Evolutionary conservation across 2,329 filamentous ascomycete species (phyloP).

Genomic region (Fusarium sp.): DNA sequence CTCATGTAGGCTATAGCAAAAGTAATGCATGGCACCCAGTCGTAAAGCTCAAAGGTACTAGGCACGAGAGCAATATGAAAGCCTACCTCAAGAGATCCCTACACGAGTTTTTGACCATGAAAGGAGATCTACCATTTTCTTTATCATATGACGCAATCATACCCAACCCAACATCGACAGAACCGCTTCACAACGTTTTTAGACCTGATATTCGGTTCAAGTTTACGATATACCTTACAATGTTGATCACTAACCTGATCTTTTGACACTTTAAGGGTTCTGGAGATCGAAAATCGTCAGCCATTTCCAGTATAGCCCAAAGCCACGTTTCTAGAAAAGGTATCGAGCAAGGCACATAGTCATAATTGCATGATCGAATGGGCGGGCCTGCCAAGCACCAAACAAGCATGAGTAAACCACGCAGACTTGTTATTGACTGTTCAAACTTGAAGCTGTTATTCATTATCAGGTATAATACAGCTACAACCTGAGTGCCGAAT

Average conservation of each 20-base stretch:
- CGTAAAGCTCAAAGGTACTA: too few relatives aligned
- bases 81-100: too few relatives aligned
- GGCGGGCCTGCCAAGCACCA: neutral
- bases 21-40: too few relatives aligned
- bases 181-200: too few relatives aligned
- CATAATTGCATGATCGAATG: neutral
- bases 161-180: too few relatives aligned
- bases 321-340: conserved; percentile 1
- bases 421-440: neutral
- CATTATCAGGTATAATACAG: neutral
- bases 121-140: too few relatives aligned
- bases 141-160: too few relatives aligned
- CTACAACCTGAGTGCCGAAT: neutral
- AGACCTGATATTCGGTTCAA: too few relatives aligned
- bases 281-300: neutral
- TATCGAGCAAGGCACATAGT: neutral
- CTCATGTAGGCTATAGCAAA: too few relatives aligned
- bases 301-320: neutral
- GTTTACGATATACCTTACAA: neutral
- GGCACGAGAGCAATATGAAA: too few relatives aligned
- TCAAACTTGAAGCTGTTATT: conserved; percentile 6
- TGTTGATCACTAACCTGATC: neutral
- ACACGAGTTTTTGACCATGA: too few relatives aligned
- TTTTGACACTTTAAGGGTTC: neutral
- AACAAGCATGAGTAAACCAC: conserved; percentile 10